Conservation (phyloP, 495 filamentous ascomycete species). For the Trichoderma virens region DNA sequence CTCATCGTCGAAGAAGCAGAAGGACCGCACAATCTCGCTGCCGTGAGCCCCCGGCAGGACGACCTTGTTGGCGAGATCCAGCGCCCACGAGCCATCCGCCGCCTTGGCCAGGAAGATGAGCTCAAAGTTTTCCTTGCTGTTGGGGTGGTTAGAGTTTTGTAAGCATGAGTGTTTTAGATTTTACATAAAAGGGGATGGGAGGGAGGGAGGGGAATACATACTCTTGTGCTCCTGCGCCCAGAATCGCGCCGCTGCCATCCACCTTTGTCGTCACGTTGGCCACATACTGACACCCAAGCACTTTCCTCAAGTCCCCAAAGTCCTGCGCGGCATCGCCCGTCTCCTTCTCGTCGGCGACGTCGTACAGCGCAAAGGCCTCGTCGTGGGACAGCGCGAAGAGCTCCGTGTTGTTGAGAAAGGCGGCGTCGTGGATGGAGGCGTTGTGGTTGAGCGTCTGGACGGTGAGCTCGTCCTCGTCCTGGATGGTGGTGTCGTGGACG, state of each 20-base stretch:
- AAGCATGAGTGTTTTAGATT: conserved; percentile 9
- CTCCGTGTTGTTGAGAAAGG: conserved; percentile 61
- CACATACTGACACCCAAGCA: conserved; percentile 73
- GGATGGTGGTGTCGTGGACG: conserved; percentile 64
- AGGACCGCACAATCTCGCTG: conserved; percentile 72
- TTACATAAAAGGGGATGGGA: not conserved
- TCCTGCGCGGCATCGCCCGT: conserved; percentile 48
- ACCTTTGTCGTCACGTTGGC: conserved; percentile 56
- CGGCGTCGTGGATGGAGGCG: conserved; percentile 73
- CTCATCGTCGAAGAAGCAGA: conserved; percentile 65
- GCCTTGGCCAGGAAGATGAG: conserved; percentile 54
- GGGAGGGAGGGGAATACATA: conserved; percentile 23
- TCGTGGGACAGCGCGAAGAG: conserved; percentile 75
- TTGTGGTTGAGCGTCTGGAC: conserved; percentile 82
- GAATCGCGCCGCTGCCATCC: conserved; percentile 47
- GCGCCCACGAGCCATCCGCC: conserved; percentile 44
- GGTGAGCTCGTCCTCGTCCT: conserved; percentile 80
- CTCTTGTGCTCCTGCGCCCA: conserved; percentile 56
- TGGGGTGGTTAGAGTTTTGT: not conserved
- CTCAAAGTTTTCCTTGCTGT: conserved; percentile 57
- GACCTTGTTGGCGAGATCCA: conserved; percentile 53
- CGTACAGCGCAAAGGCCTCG: conserved; percentile 71
- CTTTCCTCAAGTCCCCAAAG: conserved; percentile 68
- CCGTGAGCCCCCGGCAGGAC: conserved; percentile 71
- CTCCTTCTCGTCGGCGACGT: conserved; percentile 49